Base-by-base conservation (phyloP, 495 filamentous ascomycete genomes). In the Trichoderma asperelloides region DNA sequence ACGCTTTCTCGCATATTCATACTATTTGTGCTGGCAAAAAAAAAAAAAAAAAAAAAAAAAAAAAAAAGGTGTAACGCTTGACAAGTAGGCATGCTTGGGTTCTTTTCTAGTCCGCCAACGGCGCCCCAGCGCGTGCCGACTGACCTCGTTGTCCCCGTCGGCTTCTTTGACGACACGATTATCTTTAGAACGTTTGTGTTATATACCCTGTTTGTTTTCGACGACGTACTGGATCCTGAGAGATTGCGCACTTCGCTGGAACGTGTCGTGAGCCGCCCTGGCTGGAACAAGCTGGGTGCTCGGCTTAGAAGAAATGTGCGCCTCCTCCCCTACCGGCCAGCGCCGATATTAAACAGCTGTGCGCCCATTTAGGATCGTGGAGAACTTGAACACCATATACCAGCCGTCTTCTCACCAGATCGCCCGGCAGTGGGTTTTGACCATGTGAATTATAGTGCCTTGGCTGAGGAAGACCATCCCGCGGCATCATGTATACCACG, bases 311-410 rank as follows among this genome's bases (percentile, higher is more conserved):
- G 69, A 51, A 76, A 70, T 66, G 73, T 76, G 70, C 11, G 67
- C 71, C n/a, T n/a, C 21, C 33, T 64, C 25, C 68, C 41, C 69
- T 70, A 47, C 23, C 63, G 65, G 2, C 0, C 47, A 3, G 47
- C 33, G 47, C 47, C 1, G 47, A 25, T 21, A 51, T 55, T n/a
- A 40, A 65, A 70, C n/a, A 65, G 25, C 51, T 6, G 49, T 45
- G 49, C 47, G n/a, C n/a, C 7, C 47, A 63, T 55, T 23, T n/a
- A 79, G 75, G 67, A 67, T 0, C 62, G 69, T 47, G 74, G 74
- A 30, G 72, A 73, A 25, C 70, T 80, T 1, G 79, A 80, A 66
- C 79, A 79, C 65, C 80, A 83, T 68, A 75, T 83, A 25, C 80
- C 80, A 0, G 45, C 47, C 6, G 11, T 69, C 23, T 83, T 80